Base-by-base conservation (phyloP, 345 rosid genomes). In the Ricinus communis region DNA sequence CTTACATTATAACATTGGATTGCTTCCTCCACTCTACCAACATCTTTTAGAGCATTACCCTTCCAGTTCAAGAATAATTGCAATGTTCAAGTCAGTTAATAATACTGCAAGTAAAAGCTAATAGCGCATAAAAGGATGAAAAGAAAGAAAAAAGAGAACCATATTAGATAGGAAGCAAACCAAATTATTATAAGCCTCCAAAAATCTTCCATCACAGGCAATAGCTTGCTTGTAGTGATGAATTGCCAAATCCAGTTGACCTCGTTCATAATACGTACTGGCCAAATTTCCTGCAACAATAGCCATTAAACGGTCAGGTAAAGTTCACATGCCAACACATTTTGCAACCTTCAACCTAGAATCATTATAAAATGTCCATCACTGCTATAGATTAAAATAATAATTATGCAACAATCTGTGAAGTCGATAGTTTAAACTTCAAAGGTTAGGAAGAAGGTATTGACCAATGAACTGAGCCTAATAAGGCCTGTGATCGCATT, bases 11-110 rank as follows among this genome's bases (percentile, higher is more conserved):
- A 96, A 87, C 99, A 96, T 64, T 84, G 90, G 25, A 96, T 84
- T 68, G 99, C 98, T 79, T 96, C 98, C 41, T 96, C 99, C 31
- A 89, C 95, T 80, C 85, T 83, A 41, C 99, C 97, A 24, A 88
- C 84, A 77, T 91, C 99, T 73, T 96, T 96, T 80, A 96, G 75
- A 43, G 97, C 99, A 85, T 96, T 96, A 69, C 99, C 99, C 99
- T 96, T 76, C 38, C 50, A 68, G 69, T 68, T 55, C 25, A 14
- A 71, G 5, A 27, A 71, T 38, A 68, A 57, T 33, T 28, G 22
- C 22, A 19, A 12, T 18, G 31, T 54, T 0, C 21, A 54, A 5
- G 18, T 43, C 11, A 45, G 22, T 45, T 15, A 25, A n/a, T n/a
- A n/a, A 18, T 46, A 27, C 22, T 0, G 19, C 22, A 52, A 73